A percentile compares a stretch with the other conserved stretches of the same genome.
phyloP scores from a whole-genome alignment of 23 red algal genomes.

The Gracilaria gracilis region DNA sequence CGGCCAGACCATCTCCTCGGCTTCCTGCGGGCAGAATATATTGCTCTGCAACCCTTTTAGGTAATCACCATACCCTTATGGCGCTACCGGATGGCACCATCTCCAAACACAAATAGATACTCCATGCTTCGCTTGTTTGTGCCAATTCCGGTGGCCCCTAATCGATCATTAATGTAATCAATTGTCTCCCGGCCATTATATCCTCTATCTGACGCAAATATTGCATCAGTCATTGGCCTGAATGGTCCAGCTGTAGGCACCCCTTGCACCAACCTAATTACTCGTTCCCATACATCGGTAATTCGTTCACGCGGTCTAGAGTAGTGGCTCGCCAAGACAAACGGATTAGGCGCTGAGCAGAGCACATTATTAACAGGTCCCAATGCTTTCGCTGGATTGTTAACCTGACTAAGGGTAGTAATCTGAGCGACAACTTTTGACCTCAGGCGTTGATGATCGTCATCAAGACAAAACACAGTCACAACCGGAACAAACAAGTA shows the following conservation, averaged over 20 bases:
- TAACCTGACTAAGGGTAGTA: not conserved
- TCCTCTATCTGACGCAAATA: not conserved
- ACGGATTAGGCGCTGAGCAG: not conserved
- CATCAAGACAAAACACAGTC: not conserved
- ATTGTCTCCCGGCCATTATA: not conserved
- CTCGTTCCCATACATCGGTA: not conserved
- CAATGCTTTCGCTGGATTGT: not conserved
- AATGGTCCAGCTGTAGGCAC: not conserved
- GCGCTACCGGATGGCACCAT: not conserved
- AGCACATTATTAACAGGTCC: constrained; percentile 4
- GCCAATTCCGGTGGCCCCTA: not conserved
- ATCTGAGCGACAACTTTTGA: not conserved
- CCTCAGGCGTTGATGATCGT: not conserved
- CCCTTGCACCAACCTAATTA: not conserved
- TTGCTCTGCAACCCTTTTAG: not conserved
- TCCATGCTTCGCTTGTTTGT: not conserved
- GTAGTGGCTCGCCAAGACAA: not conserved
- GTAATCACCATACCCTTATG: not conserved
- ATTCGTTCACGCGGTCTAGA: not conserved
- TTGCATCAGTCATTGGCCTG: not conserved
- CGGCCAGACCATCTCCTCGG: no score
- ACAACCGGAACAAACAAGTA: not conserved
- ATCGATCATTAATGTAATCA: not conserved
- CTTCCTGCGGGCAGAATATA: not conserved
- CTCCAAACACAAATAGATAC: not conserved